phyloP scores from a whole-genome alignment of 495 filamentous ascomycete genomes.

The Aspergillus wentii region DNA sequence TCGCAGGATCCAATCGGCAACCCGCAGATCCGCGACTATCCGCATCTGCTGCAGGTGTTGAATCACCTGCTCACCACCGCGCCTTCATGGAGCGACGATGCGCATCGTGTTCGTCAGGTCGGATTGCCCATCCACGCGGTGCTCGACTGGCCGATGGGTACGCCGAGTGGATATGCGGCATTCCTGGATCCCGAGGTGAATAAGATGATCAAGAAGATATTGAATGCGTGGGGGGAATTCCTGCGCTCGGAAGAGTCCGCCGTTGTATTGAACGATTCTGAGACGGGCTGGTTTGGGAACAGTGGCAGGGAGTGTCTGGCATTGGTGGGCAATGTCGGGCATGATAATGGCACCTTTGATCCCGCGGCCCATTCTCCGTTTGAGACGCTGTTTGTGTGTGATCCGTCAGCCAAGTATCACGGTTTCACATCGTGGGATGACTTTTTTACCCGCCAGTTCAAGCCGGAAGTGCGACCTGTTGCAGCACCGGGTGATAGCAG shows the following conservation, averaged over 20 bases:
- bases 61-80: constrained; percentile 53
- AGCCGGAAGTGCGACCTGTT: constrained; percentile 51
- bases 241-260: constrained; percentile 53
- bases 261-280: constrained; percentile 45
- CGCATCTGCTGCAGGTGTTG: constrained; percentile 52
- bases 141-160: constrained; percentile 72
- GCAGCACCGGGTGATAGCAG: constrained; percentile 36
- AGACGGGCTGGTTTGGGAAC: constrained; percentile 64
- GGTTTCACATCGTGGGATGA: constrained; percentile 69
- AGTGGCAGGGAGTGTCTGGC: too few species aligned
- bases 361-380: too few species aligned
- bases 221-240: constrained; percentile 64
- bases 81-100: constrained; percentile 20
- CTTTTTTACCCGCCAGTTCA: constrained; percentile 66
- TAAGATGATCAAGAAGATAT: constrained; percentile 58
- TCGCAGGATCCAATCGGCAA: constrained; percentile 39
- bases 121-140: constrained; percentile 65
- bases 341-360: too few species aligned
- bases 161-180: constrained; percentile 57
- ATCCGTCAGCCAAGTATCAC: constrained; percentile 29
- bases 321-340: too few species aligned
- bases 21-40: constrained; percentile 48
- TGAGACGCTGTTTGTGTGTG: constrained; percentile 15
- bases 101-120: constrained; percentile 56
- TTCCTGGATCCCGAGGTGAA: constrained; percentile 68